These are phyloP conservation scores for Stachybotrys chartarum DNA, from an alignment of 2,329 filamentous ascomycete genomes.

Conservation along the genomic window DNA sequence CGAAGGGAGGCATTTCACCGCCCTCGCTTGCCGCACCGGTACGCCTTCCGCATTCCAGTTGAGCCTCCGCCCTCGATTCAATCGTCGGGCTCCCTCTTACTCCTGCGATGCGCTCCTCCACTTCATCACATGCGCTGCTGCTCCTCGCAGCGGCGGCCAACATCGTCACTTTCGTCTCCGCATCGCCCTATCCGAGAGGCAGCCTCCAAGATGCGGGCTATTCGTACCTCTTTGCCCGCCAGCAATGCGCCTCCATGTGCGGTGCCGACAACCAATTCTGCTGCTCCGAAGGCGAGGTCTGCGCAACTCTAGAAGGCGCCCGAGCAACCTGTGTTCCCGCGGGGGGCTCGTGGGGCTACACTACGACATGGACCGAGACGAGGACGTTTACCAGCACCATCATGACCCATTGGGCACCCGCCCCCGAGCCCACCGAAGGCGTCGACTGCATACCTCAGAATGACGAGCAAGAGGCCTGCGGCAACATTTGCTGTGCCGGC, in stretches of 20 bases:
- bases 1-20: neutral
- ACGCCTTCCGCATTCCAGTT: slow-evolving; percentile 6
- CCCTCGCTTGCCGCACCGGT: neutral
- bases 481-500: slow-evolving; percentile 61
- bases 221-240: slow-evolving; percentile 41
- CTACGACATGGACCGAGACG: slow-evolving; percentile 55
- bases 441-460: slow-evolving; percentile 42
- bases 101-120: slow-evolving; percentile 13
- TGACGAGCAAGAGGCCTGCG: slow-evolving; percentile 56
- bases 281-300: slow-evolving; percentile 40
- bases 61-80: neutral
- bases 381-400: slow-evolving; percentile 52
- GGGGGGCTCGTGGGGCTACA: slow-evolving; percentile 30
- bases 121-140: slow-evolving; percentile 15
- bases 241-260: slow-evolving; percentile 43
- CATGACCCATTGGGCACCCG: slow-evolving; percentile 40
- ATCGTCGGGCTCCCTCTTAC: neutral
- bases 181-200: slow-evolving; percentile 44
- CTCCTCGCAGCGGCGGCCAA: slow-evolving; percentile 29
- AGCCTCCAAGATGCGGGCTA: slow-evolving; percentile 39
- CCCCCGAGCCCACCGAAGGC: slow-evolving; percentile 35
- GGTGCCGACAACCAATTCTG: slow-evolving; percentile 49
- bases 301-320: slow-evolving; percentile 40
- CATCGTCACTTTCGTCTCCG: slow-evolving; percentile 22
- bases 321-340: slow-evolving; percentile 41